Evolutionary conservation across 768 basidiomycete genomes (phyloP), one percentile per base, ranked within the genome.

Genomic region (Glaciozyma antarctica): DNA sequence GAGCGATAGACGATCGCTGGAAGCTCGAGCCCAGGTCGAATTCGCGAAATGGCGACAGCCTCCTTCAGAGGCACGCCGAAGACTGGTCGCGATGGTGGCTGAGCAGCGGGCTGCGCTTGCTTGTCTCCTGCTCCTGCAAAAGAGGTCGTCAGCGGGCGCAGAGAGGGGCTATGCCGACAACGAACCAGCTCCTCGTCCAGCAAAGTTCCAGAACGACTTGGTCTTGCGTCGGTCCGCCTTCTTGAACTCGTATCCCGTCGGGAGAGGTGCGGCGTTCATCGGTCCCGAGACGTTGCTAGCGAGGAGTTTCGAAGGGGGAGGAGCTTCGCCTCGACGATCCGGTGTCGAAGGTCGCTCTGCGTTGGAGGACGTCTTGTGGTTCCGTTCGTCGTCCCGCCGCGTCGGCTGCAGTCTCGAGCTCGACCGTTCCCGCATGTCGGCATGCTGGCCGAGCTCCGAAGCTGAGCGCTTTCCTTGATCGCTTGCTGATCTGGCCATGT

Each of bases 201-300:
- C 87, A 75, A 94, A 95, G 74, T 85, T 86, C 90, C 92, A 95
- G 80, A 98, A 95, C 65, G 89, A 91, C 78, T 93, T 93, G 26
- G 88, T 87, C 79, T 93, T 97, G 75, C 90, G 87, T 63, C 93
- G 82, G 66, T 93, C 90, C 65, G 66, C 62, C 38, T 74, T 88
- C 77, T 90, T 91, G 55, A 93, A 97, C 77, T 92, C 93, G 81
- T 86, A 90, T 0, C 90, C 90, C 43, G 84, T 82, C 6, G 91
- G 91, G 45, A 94, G 88, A 51, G 86, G 88, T 19, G 84, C 83
- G 12, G 89, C 90, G 64, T 86, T 86, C 75, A 91, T 80, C 43
- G 92, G 93, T 2, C 84, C 88, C 22, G 90, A 93, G 58, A 97
- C 95, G 77, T 92, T 91, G 32, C 67, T 66, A 44, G 73, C 74